Conservation (phyloP, 257 asterid species). For the Mentha longifolia region DNA sequence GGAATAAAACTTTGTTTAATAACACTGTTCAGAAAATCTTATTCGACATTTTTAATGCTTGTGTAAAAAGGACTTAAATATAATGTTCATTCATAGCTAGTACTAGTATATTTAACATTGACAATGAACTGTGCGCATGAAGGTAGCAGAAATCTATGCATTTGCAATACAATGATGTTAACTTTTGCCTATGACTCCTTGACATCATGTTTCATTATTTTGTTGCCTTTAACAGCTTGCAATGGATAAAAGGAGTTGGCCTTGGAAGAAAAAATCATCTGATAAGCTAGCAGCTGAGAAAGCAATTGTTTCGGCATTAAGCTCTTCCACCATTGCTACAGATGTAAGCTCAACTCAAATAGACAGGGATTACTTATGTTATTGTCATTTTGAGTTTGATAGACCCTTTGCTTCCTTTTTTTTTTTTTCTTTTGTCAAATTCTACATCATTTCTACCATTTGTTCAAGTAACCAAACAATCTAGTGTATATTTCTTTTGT, state of each 20-base stretch:
- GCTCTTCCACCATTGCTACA: slow-evolving; percentile 45
- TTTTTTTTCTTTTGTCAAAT: background rate
- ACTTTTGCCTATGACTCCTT: background rate
- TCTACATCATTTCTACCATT: background rate
- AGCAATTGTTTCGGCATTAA: slow-evolving; percentile 43
- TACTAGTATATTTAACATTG: too few relatives aligned
- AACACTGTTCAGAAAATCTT: slow-evolving; percentile 1
- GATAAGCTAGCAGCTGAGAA: slow-evolving; percentile 67
- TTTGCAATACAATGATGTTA: slow-evolving; percentile 15
- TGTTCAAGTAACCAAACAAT: background rate
- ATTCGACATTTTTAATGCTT: background rate
- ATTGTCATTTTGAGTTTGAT: slow-evolving; percentile 7
- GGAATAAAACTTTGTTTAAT: background rate
- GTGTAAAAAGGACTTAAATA: background rate
- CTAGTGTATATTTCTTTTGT: background rate
- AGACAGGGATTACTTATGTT: slow-evolving; percentile 55
- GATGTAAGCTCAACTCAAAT: slow-evolving; percentile 48
- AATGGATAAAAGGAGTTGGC: slow-evolving; percentile 96
- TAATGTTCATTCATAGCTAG: slow-evolving; percentile 6
- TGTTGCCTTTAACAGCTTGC: slow-evolving; percentile 41
- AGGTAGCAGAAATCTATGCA: background rate
- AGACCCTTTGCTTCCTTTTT: background rate
- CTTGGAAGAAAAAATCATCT: slow-evolving; percentile 95
- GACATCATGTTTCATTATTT: slow-evolving; percentile 11
- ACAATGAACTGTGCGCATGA: slow-evolving; percentile 1